A percentile compares a stretch with the other conserved stretches of the same genome.
phyloP scores from a whole-genome alignment of 805 yeast species.

The Pichia insulana region DNA sequence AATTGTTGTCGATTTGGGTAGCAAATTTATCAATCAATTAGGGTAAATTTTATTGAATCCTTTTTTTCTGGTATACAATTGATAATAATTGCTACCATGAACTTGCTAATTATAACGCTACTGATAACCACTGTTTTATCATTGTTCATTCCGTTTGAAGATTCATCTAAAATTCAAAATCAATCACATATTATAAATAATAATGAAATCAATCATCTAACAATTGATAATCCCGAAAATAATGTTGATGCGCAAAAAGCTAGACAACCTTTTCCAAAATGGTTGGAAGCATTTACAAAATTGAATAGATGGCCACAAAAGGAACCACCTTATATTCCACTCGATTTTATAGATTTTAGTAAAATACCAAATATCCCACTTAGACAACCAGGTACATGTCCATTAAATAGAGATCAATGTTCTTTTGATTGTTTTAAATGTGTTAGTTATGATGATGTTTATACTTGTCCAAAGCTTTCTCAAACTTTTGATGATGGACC shows the following conservation, averaged over 20 bases:
- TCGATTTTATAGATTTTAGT: conserved; percentile 56
- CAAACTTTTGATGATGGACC: conserved; percentile 98
- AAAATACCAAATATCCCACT: conserved; percentile 40
- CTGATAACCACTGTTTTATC: not conserved
- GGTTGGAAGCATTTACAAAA: conserved; percentile 75
- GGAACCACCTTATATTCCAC: conserved; percentile 81
- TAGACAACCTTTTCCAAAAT: conserved; percentile 47
- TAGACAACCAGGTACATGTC: conserved; percentile 55
- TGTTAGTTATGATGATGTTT: conserved; percentile 65
- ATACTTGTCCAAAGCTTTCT: conserved; percentile 62
- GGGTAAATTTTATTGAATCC: no score
- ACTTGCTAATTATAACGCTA: not conserved
- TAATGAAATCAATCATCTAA: not conserved
- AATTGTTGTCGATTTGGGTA: no score
- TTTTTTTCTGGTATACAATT: no score
- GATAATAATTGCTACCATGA: not conserved
- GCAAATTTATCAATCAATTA: no score
- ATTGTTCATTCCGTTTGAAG: not conserved
- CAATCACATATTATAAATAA: not conserved
- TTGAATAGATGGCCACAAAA: conserved; percentile 74
- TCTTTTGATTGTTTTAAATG: conserved; percentile 85
- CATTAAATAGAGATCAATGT: conserved; percentile 44
- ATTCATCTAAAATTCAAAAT: not conserved
- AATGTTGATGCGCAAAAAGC: not conserved
- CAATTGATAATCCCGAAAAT: not conserved